These are phyloP conservation scores for Penicillium olsonii DNA, from an alignment of 2,329 filamentous ascomycete species.

Conservation along the genomic window DNA sequence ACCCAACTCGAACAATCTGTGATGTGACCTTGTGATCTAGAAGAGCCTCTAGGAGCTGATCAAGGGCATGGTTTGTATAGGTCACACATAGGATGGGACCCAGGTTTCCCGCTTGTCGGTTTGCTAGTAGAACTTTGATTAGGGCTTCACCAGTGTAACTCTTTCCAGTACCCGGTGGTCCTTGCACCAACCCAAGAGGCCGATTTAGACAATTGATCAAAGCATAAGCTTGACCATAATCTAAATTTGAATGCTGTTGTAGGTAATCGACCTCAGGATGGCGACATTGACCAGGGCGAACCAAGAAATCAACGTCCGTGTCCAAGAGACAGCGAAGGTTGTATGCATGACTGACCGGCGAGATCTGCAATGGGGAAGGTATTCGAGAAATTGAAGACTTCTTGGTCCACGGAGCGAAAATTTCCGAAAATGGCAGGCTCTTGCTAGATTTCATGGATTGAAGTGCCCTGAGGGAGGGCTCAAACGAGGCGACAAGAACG, in stretches of 20 bases:
- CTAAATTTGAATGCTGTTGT: conserved; percentile 18
- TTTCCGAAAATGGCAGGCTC: conserved; percentile 53
- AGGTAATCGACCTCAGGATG: conserved; percentile 13
- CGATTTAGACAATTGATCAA: conserved; percentile 20
- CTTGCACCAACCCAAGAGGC: conserved; percentile 28
- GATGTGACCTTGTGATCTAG: conserved; percentile 35
- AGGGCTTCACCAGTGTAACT: conserved; percentile 30
- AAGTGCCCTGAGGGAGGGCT: conserved; percentile 57
- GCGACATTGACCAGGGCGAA: conserved; percentile 16
- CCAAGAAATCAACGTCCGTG: conserved; percentile 24
- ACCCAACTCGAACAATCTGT: conserved; percentile 64
- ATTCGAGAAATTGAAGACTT: conserved; percentile 28
- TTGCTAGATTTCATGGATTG: conserved; percentile 52
- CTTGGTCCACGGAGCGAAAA: conserved; percentile 33
- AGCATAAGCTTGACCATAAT: conserved; percentile 23
- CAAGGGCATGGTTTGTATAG: conserved; percentile 57
- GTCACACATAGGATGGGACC: conserved; percentile 53
- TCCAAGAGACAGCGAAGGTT: conserved; percentile 28
- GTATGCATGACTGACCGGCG: conserved; percentile 52
- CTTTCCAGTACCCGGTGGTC: conserved; percentile 33
- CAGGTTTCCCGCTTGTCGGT: conserved; percentile 29
- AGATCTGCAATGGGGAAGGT: conserved; percentile 55
- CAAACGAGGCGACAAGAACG: conserved; percentile 60
- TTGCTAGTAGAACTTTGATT: conserved; percentile 32
- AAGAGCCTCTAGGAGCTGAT: conserved; percentile 63